Evolutionary conservation across 2,329 filamentous ascomycete genomes (phyloP).

Genomic region (Botryosphaeria dothidea): DNA sequence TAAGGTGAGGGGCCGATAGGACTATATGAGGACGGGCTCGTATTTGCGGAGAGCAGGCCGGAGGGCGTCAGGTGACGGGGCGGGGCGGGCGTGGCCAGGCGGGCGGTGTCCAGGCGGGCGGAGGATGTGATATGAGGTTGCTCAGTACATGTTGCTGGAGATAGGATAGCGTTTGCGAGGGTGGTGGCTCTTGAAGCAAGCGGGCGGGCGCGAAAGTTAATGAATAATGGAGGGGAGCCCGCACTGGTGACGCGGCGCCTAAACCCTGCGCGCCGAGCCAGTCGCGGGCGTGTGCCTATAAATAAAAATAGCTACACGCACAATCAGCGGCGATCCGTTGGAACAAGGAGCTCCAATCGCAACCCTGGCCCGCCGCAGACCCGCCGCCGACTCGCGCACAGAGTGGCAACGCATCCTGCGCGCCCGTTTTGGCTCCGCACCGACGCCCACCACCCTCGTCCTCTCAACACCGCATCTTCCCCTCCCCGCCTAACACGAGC

Average conservation of each 20-base stretch:
- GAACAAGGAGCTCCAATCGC: conserved; percentile 14
- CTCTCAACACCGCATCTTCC: conserved; percentile 14
- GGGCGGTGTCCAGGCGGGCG: background rate
- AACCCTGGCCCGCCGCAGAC: conserved; percentile 1
- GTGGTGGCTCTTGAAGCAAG: background rate
- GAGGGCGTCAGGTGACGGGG: conserved; percentile 11
- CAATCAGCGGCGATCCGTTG: conserved; percentile 13
- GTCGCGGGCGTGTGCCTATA: background rate
- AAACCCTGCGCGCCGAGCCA: conserved; percentile 15
- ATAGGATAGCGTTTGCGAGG: background rate
- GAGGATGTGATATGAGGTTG: background rate
- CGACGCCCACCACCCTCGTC: background rate
- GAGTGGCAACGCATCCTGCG: conserved; percentile 16
- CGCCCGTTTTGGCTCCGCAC: conserved; percentile 15
- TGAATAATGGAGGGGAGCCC: conserved; percentile 16
- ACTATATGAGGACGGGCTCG: conserved; percentile 8
- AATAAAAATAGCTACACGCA: background rate
- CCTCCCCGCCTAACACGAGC: conserved; percentile 9
- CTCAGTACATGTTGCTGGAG: background rate
- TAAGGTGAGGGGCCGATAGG: conserved; percentile 5
- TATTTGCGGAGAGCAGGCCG: background rate
- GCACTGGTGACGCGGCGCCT: conserved; percentile 16
- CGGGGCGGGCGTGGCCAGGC: background rate
- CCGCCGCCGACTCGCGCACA: conserved; percentile 9
- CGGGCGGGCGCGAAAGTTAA: conserved; percentile 12